phyloP scores from a whole-genome alignment of 2,329 filamentous ascomycete genomes.

The Rhexocercosporidium sp. region DNA sequence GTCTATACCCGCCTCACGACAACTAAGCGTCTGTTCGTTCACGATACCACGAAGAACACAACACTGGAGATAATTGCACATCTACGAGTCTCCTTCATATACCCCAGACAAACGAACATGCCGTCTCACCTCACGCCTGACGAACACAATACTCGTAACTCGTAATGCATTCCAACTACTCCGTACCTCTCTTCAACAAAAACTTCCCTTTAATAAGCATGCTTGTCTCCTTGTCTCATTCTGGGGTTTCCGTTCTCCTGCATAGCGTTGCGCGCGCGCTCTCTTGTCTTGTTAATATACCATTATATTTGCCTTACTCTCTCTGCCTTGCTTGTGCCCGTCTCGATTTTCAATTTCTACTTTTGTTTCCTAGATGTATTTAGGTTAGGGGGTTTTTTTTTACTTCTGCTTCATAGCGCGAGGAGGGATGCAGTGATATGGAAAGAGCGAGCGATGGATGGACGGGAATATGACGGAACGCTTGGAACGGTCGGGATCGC shows the following conservation, averaged over 20 bases:
- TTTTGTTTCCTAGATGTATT: slow-evolving; percentile 2
- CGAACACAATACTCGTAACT: slow-evolving; percentile 1
- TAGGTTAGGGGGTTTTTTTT: background rate
- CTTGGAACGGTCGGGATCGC: background rate
- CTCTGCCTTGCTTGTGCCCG: background rate
- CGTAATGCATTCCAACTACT: background rate
- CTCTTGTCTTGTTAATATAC: slow-evolving; percentile 17
- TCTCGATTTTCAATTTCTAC: background rate
- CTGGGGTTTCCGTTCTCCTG: background rate
- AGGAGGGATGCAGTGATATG: background rate
- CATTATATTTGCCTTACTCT: background rate
- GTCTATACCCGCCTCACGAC: slow-evolving; percentile 26
- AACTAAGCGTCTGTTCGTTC: background rate
- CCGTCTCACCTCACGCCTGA: background rate
- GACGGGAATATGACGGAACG: background rate
- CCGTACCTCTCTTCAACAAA: background rate
- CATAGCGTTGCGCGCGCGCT: slow-evolving; percentile 5
- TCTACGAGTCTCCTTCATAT: slow-evolving; percentile 12
- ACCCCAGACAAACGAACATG: slow-evolving; percentile 1
- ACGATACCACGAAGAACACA: background rate
- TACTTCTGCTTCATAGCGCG: background rate
- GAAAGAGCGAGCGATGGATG: background rate
- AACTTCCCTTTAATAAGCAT: slow-evolving; percentile 1
- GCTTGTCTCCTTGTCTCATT: background rate
- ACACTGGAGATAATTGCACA: background rate